phyloP scores from a whole-genome alignment of 768 basidiomycete species.

The Phylloporus scabripes region DNA sequence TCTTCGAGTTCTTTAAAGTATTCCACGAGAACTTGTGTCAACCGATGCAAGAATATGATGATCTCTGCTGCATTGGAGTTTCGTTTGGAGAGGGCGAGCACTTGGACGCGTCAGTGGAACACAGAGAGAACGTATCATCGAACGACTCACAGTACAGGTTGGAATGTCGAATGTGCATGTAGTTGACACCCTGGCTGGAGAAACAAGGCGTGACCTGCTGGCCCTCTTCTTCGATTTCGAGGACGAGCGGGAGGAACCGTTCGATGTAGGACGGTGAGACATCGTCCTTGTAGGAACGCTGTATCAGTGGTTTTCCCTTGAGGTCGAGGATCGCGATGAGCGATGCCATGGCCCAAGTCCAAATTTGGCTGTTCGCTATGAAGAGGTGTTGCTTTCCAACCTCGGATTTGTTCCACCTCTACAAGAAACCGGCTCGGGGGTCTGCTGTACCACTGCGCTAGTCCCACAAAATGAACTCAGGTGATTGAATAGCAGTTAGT shows the following conservation, averaged over 20 bases:
- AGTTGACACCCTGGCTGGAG: slow-evolving; percentile 92
- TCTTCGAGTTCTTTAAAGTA: slow-evolving; percentile 99
- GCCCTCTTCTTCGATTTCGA: slow-evolving; percentile 97
- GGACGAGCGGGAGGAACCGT: slow-evolving; percentile 85
- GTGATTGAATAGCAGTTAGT: no score
- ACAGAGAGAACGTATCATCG: slow-evolving; percentile 7
- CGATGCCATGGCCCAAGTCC: slow-evolving; percentile 41
- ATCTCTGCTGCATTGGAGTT: slow-evolving; percentile 96
- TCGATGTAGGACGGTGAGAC: slow-evolving; percentile 86
- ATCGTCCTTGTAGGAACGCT: slow-evolving; percentile 94
- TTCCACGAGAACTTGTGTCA: slow-evolving; percentile 88
- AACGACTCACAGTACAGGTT: slow-evolving; percentile 81
- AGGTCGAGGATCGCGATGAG: slow-evolving; percentile 95
- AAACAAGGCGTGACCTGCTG: slow-evolving; percentile 96
- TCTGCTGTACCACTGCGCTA: no score
- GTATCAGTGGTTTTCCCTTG: slow-evolving; percentile 97
- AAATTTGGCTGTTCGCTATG: not conserved
- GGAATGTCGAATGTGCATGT: slow-evolving; percentile 97
- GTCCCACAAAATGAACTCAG: no score
- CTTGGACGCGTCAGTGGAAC: slow-evolving; percentile 36
- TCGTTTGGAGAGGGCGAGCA: slow-evolving; percentile 91
- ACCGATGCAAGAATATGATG: slow-evolving; percentile 92
- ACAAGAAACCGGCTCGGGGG: no score
- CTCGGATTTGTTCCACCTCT: no score
- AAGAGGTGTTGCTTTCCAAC: not conserved